These are phyloP conservation scores for Cucurbita moschata DNA, from an alignment of 306 rosid genomes.

Conservation along the genomic window DNA sequence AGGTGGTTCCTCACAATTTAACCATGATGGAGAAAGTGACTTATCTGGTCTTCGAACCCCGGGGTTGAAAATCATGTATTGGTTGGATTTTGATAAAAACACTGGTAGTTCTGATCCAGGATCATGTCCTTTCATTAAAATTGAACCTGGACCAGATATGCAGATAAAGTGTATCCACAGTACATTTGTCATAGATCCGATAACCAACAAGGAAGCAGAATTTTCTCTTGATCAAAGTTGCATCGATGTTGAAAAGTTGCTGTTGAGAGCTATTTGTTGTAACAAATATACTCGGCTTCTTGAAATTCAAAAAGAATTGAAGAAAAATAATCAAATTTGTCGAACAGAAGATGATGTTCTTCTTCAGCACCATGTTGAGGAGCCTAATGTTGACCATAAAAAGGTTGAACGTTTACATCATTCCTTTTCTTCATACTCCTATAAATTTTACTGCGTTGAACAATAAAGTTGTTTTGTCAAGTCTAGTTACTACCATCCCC, in stretches of 20 bases:
- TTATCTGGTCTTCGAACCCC: slow-evolving; percentile 72
- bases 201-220: slow-evolving; percentile 79
- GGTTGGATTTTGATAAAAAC: slow-evolving; percentile 86
- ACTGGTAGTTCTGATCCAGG: slow-evolving; percentile 42
- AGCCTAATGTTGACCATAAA: slow-evolving; percentile 39
- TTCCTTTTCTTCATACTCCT: not conserved
- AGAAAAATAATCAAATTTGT: slow-evolving; percentile 56
- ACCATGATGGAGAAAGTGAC: slow-evolving; percentile 77
- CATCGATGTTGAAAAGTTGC: slow-evolving; percentile 87
- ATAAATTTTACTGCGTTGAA: not conserved
- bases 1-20: slow-evolving; percentile 45
- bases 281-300: slow-evolving; percentile 80
- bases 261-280: slow-evolving; percentile 80
- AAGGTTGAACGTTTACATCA: slow-evolving; percentile 26
- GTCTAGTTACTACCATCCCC: not conserved
- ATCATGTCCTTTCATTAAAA: slow-evolving; percentile 61
- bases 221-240: slow-evolving; percentile 69
- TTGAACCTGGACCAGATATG: slow-evolving; percentile 85
- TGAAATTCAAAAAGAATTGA: slow-evolving; percentile 79
- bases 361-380: slow-evolving; percentile 48
- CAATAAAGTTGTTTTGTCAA: not conserved
- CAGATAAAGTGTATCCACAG: slow-evolving; percentile 77
- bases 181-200: slow-evolving; percentile 80
- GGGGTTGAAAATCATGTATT: slow-evolving; percentile 71
- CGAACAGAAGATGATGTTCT: slow-evolving; percentile 57